phyloP scores from a whole-genome alignment of 371 early-diverging fungal genomes.

The Actinomortierella ambigua region DNA sequence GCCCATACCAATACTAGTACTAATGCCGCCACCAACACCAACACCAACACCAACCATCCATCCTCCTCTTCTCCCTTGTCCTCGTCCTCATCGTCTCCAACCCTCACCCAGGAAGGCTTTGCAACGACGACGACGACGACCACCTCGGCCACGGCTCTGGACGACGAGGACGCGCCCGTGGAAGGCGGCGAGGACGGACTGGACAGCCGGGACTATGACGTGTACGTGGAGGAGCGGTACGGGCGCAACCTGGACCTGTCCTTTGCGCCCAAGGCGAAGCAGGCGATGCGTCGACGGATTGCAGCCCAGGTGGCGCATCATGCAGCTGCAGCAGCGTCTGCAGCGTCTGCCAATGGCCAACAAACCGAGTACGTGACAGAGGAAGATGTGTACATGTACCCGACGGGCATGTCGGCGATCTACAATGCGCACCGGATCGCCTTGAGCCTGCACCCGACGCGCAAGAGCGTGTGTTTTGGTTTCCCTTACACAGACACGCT shows the following conservation, averaged over 20 bases:
- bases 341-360: no score
- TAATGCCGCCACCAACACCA: background rate
- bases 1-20: background rate
- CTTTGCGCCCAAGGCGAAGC: constrained; percentile 77
- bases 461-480: constrained; percentile 89
- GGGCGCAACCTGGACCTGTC: constrained; percentile 85
- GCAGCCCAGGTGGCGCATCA: constrained; percentile 75
- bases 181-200: constrained; percentile 46
- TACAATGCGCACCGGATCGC: constrained; percentile 80
- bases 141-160: constrained; percentile 4
- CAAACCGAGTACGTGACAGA: constrained; percentile 56
- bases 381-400: constrained; percentile 85
- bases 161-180: constrained; percentile 40
- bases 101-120: background rate
- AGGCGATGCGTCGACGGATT: constrained; percentile 77
- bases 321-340: constrained; percentile 26
- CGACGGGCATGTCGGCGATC: constrained; percentile 94
- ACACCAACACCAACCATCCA: background rate
- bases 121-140: constrained; percentile 15
- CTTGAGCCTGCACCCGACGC: constrained; percentile 50
- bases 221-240: constrained; percentile 90
- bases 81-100: no score
- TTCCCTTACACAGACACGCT: constrained; percentile 96
- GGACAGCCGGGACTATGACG: constrained; percentile 51
- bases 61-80: background rate